These are phyloP conservation scores for Colletotrichum trifolii DNA, from an alignment of 2,329 filamentous ascomycete species.

Conservation along the genomic window DNA sequence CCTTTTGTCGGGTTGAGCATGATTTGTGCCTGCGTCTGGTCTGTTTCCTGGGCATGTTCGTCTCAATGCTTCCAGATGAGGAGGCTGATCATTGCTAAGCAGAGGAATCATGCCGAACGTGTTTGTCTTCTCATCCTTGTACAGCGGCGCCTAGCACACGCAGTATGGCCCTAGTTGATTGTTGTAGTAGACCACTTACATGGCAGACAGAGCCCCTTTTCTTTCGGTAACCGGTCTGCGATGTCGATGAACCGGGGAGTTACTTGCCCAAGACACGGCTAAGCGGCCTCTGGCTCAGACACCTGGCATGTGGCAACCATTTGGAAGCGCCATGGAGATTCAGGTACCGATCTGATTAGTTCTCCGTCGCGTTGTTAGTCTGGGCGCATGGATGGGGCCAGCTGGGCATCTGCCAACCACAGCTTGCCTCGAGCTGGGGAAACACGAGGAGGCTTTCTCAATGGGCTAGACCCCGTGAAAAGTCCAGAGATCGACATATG, in stretches of 20 bases:
- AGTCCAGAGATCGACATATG: constrained; percentile 22
- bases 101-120: not conserved
- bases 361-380: not conserved
- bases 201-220: too few relatives aligned
- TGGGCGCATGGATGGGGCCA: not conserved
- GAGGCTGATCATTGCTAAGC: constrained; percentile 8
- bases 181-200: constrained; percentile 16
- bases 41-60: not conserved
- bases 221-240: constrained; percentile 4
- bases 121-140: not conserved
- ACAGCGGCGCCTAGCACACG: not conserved
- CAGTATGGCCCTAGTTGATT: not conserved
- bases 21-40: constrained; percentile 24
- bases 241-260: not conserved
- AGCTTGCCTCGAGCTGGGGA: not conserved
- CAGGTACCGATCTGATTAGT: constrained; percentile 34
- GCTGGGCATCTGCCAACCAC: not conserved
- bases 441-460: not conserved
- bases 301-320: constrained; percentile 16
- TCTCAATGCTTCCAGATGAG: not conserved
- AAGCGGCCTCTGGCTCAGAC: constrained; percentile 10
- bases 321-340: constrained; percentile 17
- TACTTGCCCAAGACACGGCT: constrained; percentile 20
- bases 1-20: not conserved
- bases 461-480: too few relatives aligned